A percentile compares a stretch with the other conserved stretches of the same genome.
These are phyloP conservation scores for Alternaria incomplexa DNA, from an alignment of 2,329 filamentous ascomycete genomes.

Conservation along the genomic window DNA sequence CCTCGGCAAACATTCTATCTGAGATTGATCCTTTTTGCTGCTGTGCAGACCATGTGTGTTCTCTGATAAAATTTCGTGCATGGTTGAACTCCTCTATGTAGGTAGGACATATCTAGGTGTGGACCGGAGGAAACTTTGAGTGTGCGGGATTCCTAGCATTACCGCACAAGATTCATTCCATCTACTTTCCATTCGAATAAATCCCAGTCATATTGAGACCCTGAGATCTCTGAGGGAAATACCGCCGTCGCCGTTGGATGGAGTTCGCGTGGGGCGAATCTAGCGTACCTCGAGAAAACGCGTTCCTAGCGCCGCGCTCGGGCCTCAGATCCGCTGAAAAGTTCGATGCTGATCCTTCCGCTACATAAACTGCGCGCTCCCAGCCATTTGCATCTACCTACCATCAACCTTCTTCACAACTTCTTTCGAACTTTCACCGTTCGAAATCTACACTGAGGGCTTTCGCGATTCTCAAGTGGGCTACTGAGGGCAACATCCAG, in stretches of 20 bases:
- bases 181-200: neutral
- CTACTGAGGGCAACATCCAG: constrained; percentile 41
- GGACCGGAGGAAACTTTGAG: no score
- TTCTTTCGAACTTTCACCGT: constrained; percentile 27
- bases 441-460: constrained; percentile 37
- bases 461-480: constrained; percentile 43
- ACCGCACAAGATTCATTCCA: neutral
- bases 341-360: constrained; percentile 18
- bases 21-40: neutral
- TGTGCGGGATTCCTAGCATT: no score
- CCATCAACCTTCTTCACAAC: constrained; percentile 25
- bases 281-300: constrained; percentile 5
- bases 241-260: constrained; percentile 2
- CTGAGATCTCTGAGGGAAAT: neutral
- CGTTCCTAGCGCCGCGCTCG: constrained; percentile 3
- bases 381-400: constrained; percentile 10
- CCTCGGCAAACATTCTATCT: neutral
- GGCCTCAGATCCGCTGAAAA: constrained; percentile 16
- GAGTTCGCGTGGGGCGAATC: constrained; percentile 7
- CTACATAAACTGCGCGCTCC: constrained; percentile 21
- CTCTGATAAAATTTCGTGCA: neutral
- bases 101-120: no score
- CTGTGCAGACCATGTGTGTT: neutral
- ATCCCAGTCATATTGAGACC: neutral
- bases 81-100: no score